Base-by-base conservation (phyloP, 1,284 basidiomycete species). In the Irpex sp. region DNA sequence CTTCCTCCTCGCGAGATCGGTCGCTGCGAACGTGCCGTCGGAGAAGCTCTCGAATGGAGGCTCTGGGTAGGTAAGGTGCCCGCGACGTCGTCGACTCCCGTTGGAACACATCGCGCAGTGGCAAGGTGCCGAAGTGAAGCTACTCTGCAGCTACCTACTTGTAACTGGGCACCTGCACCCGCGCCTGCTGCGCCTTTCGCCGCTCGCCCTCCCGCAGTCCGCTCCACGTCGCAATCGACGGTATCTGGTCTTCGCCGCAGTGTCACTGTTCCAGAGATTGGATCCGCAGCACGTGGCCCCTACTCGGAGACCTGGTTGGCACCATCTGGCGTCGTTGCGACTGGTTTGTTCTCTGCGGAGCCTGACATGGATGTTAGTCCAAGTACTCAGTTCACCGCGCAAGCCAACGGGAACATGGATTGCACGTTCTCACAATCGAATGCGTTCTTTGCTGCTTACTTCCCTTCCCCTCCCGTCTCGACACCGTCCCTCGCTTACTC, bases 41-140 rank as follows among this genome's bases (percentile, higher is more conserved):
- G 91, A 43, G 86, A 88, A 70, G 89, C 89, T 5, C 82, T 93
- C 17, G 86, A 89, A 63, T 93, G 91, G 91, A 83, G 89, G 31
- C 83, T 93, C 13, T 93, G 91, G 91, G 91, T 93, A 43, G 91
- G 91, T 65, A 93, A 93, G 64, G 60, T 60, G 17, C 67, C 68
- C 37, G 46, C 64, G 31, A 60, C 67, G 26, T 51, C 68, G 21
- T 51, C 63, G 13, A 47, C 63, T 36, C 64, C 60, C 15, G 58
- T 15, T 21, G 59, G 54, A 4, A 58, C 54, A 26, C 61, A 63
- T 17, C 65, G 68, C 47, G 53, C 64, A 4, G 65, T 74, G 15
- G 49, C 65, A 43, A 67, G 73, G 31, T 69, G 68, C 55, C 63
- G 62, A 60, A 73, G 70, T 56, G 73, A 72, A 26, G 68, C 68